phyloP scores from a whole-genome alignment of 139 green algal species.

The Ostreobium quekettii region DNA sequence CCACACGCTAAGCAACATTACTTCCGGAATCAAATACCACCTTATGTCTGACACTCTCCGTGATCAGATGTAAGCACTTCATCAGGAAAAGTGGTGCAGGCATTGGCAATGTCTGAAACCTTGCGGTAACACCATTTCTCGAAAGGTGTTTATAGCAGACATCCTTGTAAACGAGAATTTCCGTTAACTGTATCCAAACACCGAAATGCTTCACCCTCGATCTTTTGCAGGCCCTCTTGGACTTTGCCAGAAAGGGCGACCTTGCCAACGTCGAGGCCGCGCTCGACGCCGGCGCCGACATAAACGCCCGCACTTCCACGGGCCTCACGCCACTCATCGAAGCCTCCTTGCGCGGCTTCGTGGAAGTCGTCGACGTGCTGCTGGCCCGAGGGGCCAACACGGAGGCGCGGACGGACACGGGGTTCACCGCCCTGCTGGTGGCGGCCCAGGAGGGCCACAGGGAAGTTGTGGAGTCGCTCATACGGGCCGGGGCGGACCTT shows the following conservation, averaged over 20 bases:
- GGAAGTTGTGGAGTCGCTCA: not conserved
- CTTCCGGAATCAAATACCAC: too few species aligned
- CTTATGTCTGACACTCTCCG: too few species aligned
- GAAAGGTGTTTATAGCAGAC: too few species aligned
- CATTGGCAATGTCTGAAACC: too few species aligned
- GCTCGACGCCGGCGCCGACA: not conserved
- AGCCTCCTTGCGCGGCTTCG: not conserved
- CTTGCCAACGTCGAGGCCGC: not conserved
- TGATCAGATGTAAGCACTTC: too few species aligned
- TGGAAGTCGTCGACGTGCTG: not conserved
- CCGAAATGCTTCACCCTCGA: too few species aligned
- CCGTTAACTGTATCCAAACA: too few species aligned
- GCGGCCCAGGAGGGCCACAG: not conserved
- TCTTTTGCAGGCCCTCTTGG: not conserved
- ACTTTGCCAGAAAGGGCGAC: not conserved
- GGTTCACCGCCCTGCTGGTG: not conserved
- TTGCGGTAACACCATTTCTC: too few species aligned
- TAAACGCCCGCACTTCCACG: not conserved
- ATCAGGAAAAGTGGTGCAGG: too few species aligned
- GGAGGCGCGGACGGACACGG: not conserved
- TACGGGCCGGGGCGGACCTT: too few species aligned
- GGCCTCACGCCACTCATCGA: not conserved
- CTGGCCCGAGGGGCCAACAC: not conserved
- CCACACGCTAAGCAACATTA: too few species aligned
- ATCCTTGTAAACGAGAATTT: too few species aligned